Conservation (phyloP, 2,329 filamentous ascomycete species). For the Thielaviopsis punctulata region DNA sequence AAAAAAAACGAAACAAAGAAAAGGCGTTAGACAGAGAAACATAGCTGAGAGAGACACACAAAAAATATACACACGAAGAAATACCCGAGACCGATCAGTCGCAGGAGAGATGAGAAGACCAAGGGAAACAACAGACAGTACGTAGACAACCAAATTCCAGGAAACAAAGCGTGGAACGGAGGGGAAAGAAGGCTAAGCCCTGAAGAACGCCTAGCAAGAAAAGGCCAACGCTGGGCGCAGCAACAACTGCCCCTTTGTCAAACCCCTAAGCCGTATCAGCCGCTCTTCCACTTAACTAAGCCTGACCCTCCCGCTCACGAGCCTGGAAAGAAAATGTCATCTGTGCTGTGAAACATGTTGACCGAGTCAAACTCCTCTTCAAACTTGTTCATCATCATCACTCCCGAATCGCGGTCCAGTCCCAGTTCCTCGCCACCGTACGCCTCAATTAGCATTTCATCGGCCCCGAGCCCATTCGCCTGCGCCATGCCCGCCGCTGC, state of each 20-base stretch:
- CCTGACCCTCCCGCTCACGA: constrained; percentile 13
- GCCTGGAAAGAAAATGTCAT: constrained; percentile 35
- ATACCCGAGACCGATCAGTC: no score
- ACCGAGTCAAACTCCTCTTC: constrained; percentile 35
- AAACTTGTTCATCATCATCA: constrained; percentile 35
- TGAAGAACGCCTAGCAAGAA: neutral
- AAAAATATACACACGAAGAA: neutral
- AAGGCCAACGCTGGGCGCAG: neutral
- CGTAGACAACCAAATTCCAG: no score
- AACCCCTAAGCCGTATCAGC: neutral
- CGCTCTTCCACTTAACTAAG: neutral
- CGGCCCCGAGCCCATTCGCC: constrained; percentile 19
- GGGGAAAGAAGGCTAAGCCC: no score
- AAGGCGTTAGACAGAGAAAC: neutral
- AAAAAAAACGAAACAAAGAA: neutral
- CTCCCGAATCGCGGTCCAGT: constrained; percentile 28
- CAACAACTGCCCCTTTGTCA: neutral
- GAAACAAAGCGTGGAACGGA: no score
- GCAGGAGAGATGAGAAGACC: no score
- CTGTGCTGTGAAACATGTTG: constrained; percentile 33
- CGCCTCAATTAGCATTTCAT: constrained; percentile 28
- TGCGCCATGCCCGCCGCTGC: constrained; percentile 16
- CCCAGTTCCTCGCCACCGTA: constrained; percentile 28
- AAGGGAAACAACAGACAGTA: no score
- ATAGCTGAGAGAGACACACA: neutral